These are phyloP conservation scores for Tagetes erecta DNA, from an alignment of 129 eudicot genomes.

Conservation along the genomic window DNA sequence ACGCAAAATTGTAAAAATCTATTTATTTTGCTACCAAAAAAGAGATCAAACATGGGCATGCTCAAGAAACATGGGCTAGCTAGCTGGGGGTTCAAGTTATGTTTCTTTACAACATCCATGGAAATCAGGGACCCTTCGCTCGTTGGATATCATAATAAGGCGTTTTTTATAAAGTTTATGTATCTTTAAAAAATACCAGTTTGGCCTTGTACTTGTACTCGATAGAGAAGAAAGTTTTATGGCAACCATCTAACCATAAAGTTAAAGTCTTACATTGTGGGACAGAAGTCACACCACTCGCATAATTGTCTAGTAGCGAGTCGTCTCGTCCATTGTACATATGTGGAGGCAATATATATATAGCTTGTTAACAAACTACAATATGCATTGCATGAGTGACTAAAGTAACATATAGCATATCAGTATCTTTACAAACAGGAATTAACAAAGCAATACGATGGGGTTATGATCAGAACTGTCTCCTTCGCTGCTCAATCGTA, in stretches of 20 bases:
- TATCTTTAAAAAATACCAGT: too few species aligned
- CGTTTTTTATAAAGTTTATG: too few species aligned
- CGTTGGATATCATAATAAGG: too few species aligned
- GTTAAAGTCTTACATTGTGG: too few species aligned
- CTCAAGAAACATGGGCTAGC: not conserved
- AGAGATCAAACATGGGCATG: too few species aligned
- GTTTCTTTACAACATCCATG: not conserved
- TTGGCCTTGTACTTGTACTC: too few species aligned
- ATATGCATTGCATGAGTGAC: not conserved
- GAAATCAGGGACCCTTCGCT: too few species aligned
- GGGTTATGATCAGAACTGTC: conserved; percentile 14
- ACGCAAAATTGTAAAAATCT: too few species aligned
- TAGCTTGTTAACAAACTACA: conserved; percentile 5
- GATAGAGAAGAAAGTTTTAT: too few species aligned
- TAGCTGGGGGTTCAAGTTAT: not conserved
- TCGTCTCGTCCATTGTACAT: not conserved
- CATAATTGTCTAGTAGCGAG: not conserved
- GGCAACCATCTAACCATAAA: too few species aligned
- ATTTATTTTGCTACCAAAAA: too few species aligned
- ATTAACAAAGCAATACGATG: conserved; percentile 1
- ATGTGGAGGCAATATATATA: not conserved
- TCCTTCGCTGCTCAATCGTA: conserved; percentile 5
- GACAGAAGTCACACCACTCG: too few species aligned
- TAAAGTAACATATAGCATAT: not conserved
- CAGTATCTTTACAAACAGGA: conserved; percentile 14